These are phyloP conservation scores for Saturnispora sekii DNA, from an alignment of 805 yeast species.

Conservation along the genomic window DNA sequence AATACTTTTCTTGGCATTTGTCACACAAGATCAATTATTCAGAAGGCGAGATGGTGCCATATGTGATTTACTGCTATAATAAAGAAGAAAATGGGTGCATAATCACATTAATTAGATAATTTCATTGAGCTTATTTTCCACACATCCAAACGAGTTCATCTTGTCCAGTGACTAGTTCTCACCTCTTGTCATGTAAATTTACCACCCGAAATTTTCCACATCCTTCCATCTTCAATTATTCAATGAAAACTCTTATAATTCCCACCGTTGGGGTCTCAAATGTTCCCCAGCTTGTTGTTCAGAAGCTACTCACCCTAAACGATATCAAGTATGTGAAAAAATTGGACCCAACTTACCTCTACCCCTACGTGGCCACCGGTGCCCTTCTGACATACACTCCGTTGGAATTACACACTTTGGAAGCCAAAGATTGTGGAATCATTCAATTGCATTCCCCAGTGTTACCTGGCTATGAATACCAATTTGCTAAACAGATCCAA, in stretches of 20 bases:
- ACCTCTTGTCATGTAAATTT: no score
- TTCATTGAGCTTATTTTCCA: no score
- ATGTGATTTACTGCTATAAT: no score
- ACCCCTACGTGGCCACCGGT: constrained; percentile 62
- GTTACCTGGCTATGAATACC: constrained; percentile 11
- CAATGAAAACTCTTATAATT: constrained; percentile 37
- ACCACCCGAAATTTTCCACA: background rate
- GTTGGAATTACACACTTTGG: constrained; percentile 4
- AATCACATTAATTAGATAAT: no score
- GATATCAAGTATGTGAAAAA: background rate
- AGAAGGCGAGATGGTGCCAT: no score
- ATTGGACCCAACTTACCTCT: constrained; percentile 53
- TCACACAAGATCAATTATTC: no score
- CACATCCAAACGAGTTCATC: no score
- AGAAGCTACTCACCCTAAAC: constrained; percentile 2
- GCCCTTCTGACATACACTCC: constrained; percentile 8
- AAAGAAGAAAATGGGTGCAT: no score
- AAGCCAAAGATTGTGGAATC: background rate
- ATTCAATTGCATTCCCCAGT: constrained; percentile 13
- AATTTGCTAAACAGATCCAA: constrained; percentile 8
- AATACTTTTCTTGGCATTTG: no score
- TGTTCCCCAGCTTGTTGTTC: constrained; percentile 63
- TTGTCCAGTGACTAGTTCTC: no score
- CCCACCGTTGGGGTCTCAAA: constrained; percentile 86
- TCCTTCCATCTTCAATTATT: background rate